Evolutionary conservation across 805 yeast genomes (phyloP), one percentile per base, ranked within the genome.

Genomic region (Suhomyces sp.): DNA sequence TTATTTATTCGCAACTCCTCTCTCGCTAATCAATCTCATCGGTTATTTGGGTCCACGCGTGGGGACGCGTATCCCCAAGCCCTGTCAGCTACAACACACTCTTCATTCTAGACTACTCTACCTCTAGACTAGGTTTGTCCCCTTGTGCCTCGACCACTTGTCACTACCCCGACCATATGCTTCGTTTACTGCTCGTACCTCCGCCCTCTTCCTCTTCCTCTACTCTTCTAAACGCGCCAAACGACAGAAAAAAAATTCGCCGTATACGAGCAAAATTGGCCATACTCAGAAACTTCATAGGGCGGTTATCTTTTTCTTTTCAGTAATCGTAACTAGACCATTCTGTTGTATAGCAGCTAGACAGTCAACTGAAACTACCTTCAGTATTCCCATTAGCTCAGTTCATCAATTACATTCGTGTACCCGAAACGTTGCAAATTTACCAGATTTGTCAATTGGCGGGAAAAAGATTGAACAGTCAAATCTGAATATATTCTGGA

Each of bases 221-320:
- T 24, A 42, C 22, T 42, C 46, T 17, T 42, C 46, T 22, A 24
- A 24, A 42, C 46, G 46, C 46, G 46, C 46, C 46, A 42, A 42
- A 24, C 46, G 46, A 42, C 46, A 42, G 27, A 42, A 23, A 23
- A 23, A 23, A 23, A 23, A 23, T 22, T 24, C 46, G 46, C 31
- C 46, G 45, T 42, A 42, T 42, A 42, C 46, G 46, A 42, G 26
- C 46, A 42, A 23, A 38, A 2, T 38, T 38, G 24, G 42, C 42
- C 42, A 17, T 38, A 19, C 12, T 13, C 24, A 38, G 42, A 38
- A 38, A 38, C 42, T 38, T 19, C 42, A 17, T 17, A n/a, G 12
- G 42, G 42, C 42, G 42, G 24, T 19, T 38, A 38, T 10, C 42
- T 17, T 38, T 38, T 38, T 19, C 42, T 38, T 19, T 38, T 19